Evolutionary conservation across 1,284 basidiomycete genomes (phyloP).

Genomic region (Gomphus sp.): DNA sequence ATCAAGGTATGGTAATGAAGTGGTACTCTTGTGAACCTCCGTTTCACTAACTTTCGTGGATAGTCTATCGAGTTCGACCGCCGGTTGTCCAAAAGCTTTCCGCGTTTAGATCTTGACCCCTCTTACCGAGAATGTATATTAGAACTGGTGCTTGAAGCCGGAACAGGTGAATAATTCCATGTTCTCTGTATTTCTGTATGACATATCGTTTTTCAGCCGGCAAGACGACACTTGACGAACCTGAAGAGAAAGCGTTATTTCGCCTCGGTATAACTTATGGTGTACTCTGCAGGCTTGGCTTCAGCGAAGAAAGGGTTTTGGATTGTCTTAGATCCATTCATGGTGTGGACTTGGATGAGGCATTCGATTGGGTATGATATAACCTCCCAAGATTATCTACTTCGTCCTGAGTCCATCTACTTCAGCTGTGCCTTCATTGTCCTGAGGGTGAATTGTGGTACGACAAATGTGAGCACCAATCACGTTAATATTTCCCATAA

Average conservation of each 20-base stretch:
- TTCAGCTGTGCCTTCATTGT: conserved; percentile 63
- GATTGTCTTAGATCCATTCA: conserved; percentile 57
- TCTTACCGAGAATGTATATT: conserved; percentile 46
- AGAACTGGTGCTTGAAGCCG: background rate
- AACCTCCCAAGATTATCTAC: background rate
- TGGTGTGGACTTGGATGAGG: conserved; percentile 79
- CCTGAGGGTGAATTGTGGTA: conserved; percentile 51
- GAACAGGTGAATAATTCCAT: background rate
- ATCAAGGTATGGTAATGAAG: conserved; percentile 34
- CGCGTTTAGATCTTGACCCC: conserved; percentile 57
- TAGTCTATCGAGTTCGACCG: conserved; percentile 82
- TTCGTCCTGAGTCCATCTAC: conserved; percentile 7
- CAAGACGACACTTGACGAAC: conserved; percentile 15
- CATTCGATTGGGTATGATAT: conserved; percentile 78
- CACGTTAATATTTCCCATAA: background rate
- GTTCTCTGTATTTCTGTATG: background rate
- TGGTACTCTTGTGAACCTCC: background rate
- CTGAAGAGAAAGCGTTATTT: conserved; percentile 65
- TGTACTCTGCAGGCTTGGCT: conserved; percentile 78
- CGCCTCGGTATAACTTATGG: conserved; percentile 77
- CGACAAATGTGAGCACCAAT: conserved; percentile 21
- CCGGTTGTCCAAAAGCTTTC: conserved; percentile 61
- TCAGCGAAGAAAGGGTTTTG: conserved; percentile 59
- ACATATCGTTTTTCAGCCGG: background rate
- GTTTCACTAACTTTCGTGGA: background rate